phyloP scores from a whole-genome alignment of 2,329 filamentous ascomycete genomes.

The Colletotrichum phormii region DNA sequence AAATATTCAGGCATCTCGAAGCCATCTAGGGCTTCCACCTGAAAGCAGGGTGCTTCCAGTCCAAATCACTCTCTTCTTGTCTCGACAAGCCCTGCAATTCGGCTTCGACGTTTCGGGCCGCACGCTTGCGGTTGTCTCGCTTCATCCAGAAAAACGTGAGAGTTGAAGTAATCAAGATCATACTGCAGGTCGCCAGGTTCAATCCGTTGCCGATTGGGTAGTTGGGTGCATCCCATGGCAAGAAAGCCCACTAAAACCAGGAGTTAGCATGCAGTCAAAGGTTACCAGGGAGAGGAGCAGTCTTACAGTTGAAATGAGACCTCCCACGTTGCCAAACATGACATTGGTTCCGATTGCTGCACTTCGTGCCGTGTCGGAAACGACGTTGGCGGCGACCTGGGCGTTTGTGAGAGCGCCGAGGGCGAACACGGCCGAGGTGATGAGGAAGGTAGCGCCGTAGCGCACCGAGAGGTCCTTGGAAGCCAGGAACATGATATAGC shows the following conservation, averaged over 20 bases:
- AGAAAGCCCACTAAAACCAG: constrained; percentile 63
- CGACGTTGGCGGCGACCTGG: constrained; percentile 72
- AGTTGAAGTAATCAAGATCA: constrained; percentile 63
- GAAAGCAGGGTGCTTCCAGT: constrained; percentile 76
- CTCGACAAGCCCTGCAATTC: constrained; percentile 65
- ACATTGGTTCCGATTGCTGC: constrained; percentile 70
- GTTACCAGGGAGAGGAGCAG: neutral
- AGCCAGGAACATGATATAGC: constrained; percentile 74
- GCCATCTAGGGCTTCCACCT: constrained; percentile 59
- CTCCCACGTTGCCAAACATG: constrained; percentile 73
- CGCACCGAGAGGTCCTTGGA: constrained; percentile 57
- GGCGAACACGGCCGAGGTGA: constrained; percentile 69
- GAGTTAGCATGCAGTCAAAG: neutral
- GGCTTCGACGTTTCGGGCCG: constrained; percentile 44
- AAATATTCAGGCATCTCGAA: neutral
- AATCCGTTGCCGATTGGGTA: constrained; percentile 79
- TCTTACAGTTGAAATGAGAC: constrained; percentile 42
- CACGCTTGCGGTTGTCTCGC: constrained; percentile 62
- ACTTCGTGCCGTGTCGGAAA: constrained; percentile 73
- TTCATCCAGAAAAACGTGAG: constrained; percentile 70
- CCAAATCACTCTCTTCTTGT: constrained; percentile 68
- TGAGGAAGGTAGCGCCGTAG: constrained; percentile 74
- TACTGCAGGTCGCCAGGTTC: constrained; percentile 72
- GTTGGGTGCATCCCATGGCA: constrained; percentile 71
- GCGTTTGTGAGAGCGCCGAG: constrained; percentile 73